Evolutionary conservation across 2,329 filamentous ascomycete genomes (phyloP).

Genomic region (Neonectria faginata): DNA sequence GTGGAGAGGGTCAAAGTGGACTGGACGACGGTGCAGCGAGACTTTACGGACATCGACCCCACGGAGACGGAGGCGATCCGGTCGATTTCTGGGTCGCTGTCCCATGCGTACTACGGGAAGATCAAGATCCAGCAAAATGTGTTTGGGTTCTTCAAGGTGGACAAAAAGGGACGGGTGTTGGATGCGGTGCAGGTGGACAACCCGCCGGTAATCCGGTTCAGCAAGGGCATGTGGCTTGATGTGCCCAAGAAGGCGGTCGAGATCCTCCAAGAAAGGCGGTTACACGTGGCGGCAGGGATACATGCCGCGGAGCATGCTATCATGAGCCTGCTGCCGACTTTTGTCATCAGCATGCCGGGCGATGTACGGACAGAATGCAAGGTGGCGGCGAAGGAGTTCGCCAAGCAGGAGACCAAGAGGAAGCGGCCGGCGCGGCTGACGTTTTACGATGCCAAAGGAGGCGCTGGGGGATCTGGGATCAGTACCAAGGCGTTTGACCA

Average conservation of each 20-base stretch:
- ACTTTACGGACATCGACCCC: constrained; percentile 94
- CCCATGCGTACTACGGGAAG: constrained; percentile 83
- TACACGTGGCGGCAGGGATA: constrained; percentile 90
- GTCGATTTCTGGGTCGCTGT: constrained; percentile 70
- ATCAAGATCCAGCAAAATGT: constrained; percentile 90
- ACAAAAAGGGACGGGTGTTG: constrained; percentile 84
- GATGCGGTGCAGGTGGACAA: constrained; percentile 95
- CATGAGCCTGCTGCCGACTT: constrained; percentile 87
- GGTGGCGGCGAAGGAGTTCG: constrained; percentile 86
- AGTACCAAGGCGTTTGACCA: constrained; percentile 95
- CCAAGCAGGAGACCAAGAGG: constrained; percentile 73
- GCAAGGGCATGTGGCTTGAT: constrained; percentile 96
- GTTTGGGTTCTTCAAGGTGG: constrained; percentile 98
- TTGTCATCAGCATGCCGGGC: constrained; percentile 88
- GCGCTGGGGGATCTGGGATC: constrained; percentile 84
- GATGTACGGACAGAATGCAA: constrained; percentile 98
- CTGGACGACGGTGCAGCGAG: constrained; percentile 93
- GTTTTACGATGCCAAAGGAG: constrained; percentile 96
- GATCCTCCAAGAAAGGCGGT: constrained; percentile 76
- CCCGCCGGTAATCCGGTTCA: constrained; percentile 85
- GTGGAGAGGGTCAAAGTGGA: constrained; percentile 92
- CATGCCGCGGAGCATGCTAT: constrained; percentile 95
- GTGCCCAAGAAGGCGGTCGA: constrained; percentile 83
- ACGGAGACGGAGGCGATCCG: constrained; percentile 91
- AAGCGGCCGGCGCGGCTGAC: constrained; percentile 90